phyloP scores from a whole-genome alignment of 2,329 filamentous ascomycete genomes.

The Onygenales sp. region DNA sequence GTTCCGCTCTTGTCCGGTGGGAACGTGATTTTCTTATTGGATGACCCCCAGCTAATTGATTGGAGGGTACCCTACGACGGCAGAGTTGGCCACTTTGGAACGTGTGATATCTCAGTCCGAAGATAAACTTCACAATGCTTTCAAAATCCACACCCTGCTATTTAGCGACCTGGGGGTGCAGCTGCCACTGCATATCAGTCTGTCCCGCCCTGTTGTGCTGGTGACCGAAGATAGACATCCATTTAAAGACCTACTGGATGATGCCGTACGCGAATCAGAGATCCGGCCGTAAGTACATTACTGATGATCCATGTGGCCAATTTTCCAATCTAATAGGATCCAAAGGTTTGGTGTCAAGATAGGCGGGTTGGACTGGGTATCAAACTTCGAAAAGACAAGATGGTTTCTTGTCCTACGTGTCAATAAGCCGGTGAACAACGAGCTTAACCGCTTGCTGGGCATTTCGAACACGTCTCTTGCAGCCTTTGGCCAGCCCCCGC shows the following conservation, averaged over 20 bases:
- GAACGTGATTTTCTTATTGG: constrained; percentile 1
- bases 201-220: constrained; percentile 73
- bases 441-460: constrained; percentile 53
- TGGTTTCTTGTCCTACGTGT: constrained; percentile 77
- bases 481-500: constrained; percentile 54
- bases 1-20: background rate
- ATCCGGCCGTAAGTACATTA: constrained; percentile 35
- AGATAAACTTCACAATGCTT: constrained; percentile 33
- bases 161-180: constrained; percentile 68
- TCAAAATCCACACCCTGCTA: constrained; percentile 56
- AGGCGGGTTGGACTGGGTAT: constrained; percentile 51
- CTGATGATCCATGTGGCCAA: background rate
- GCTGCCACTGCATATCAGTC: constrained; percentile 78
- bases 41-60: constrained; percentile 9
- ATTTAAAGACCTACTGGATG: constrained; percentile 53
- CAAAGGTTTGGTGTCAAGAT: constrained; percentile 42
- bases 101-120: constrained; percentile 19
- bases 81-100: constrained; percentile 24
- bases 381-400: constrained; percentile 58
- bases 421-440: constrained; percentile 37
- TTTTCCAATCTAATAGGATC: constrained; percentile 8
- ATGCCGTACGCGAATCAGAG: constrained; percentile 32
- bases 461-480: constrained; percentile 57
- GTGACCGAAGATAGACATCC: constrained; percentile 58
- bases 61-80: constrained; percentile 31